Base-by-base conservation (phyloP, 805 yeast species). In the Saccharomycopsis selenospora region DNA sequence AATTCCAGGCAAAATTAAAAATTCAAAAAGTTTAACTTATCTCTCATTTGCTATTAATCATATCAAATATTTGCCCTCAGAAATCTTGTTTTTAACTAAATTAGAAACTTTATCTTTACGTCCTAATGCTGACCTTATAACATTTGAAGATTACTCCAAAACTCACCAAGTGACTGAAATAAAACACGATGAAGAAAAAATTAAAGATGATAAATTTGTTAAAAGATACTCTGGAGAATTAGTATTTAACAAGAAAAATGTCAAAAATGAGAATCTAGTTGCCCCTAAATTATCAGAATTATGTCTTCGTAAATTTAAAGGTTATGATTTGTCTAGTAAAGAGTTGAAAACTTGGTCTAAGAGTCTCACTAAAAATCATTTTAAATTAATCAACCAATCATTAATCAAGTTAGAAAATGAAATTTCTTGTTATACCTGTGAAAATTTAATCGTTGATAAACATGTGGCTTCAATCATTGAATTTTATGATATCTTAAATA, bases 1-100 rank as follows among this genome's bases (percentile, higher is more conserved):
- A 11, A 36, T 53, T 29, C 56, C 56, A n/a, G 56, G 56, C 3
- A 48, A 42, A 27, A 50, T 53, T 22, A 25, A 40, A 5, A 36
- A 50, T 24, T 11, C 36, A 3, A 30, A 45, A 13, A 38, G 40
- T 23, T 41, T 53, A 30, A 48, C 27, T 10, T 53, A 51, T 29
- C 42, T 53, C 13, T 48, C 51, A 22, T 40, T 53, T n/a, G 36
- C 53, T 24, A 47, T 51, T 2, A 53, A 53, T 36, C 41, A 46
- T 24, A 33, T 53, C 3, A 41, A 43, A 13, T 47, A 33, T 27
- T 23, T 53, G 4, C 54, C 54, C 7, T 17, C 13, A 18, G 53
- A 54, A 42, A 29, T 51, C 6, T 30, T 49, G 10, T 13, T 33
- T 26, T 43, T 54, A 11, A 30, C 11, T 13, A 44, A 41, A n/a